phyloP scores from a whole-genome alignment of 2,329 filamentous ascomycete species.

The Colletotrichum filicis region DNA sequence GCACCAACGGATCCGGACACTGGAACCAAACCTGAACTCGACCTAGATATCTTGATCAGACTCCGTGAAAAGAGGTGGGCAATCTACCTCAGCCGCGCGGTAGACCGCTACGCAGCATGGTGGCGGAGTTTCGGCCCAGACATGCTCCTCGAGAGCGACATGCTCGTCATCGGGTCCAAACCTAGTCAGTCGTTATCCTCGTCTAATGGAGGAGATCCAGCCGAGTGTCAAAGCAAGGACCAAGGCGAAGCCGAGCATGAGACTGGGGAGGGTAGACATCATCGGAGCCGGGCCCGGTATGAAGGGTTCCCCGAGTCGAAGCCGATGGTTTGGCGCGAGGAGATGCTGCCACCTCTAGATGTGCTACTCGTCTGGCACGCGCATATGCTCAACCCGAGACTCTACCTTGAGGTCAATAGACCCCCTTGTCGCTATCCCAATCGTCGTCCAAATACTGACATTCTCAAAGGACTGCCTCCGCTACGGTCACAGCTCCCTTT shows the following conservation, averaged over 20 bases:
- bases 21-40: fast-evolving
- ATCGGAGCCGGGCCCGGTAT: conserved; percentile 37
- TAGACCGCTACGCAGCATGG: conserved; percentile 72
- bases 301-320: conserved; percentile 39
- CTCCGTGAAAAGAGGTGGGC: conserved; percentile 76
- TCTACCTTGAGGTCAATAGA: conserved; percentile 63
- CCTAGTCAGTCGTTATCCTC: not conserved
- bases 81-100: conserved; percentile 71
- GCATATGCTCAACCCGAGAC: conserved; percentile 75
- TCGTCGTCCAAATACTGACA: not conserved
- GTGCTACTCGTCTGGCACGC: conserved; percentile 80
- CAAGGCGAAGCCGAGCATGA: too few relatives aligned
- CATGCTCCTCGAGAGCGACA: conserved; percentile 41
- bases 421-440: too few relatives aligned
- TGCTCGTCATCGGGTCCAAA: conserved; percentile 29
- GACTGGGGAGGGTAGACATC: not conserved
- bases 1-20: not conserved
- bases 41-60: conserved; percentile 53
- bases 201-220: too few relatives aligned
- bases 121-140: conserved; percentile 53
- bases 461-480: conserved; percentile 65
- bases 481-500: conserved; percentile 61
- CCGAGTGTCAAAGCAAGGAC: too few relatives aligned
- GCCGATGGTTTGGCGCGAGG: conserved; percentile 46
- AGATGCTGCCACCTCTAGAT: conserved; percentile 67